Base-by-base conservation (phyloP, 495 filamentous ascomycete genomes). In the Penicillium angulare region DNA sequence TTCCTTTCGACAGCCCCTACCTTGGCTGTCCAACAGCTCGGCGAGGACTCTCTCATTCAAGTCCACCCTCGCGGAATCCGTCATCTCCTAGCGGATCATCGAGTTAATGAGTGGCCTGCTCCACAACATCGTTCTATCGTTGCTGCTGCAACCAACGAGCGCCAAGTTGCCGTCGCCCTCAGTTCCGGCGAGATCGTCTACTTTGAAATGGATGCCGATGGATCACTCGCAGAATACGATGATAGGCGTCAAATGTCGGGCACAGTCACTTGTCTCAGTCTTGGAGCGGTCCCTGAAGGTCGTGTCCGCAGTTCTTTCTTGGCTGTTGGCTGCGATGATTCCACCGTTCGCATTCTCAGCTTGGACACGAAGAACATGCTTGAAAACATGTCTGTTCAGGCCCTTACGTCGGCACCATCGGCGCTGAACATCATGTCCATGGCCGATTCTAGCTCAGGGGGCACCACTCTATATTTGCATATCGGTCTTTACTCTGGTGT, bases 131-230 rank as follows among this genome's bases (percentile, higher is more conserved):
- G 93, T 4, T 90, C 91, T 1, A 96, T 99, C 55, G 90, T 96
- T 31, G 90, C 95, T n/a, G 92, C 91, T 24, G 86, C 93, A 4
- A 90, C 93, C 7, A 99, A 99, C 58, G 85, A 92, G 52, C 82
- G 88, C 34, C 93, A 99, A 67, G 89, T 97, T 18, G 90, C 90
- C 0, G 85, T 99, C 33, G 93, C 92, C 13, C 72, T 99, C 29
- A 96, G 90, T 60, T 96, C 90, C 12, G 90, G 91, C 9, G 93
- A 99, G 64, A 93, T 99, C 47, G 89, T 93, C 16, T 97, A 97
- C 62, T 99, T 99, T 55, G 95, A 97, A 67, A 89, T 95, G 86
- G 95, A 95, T 63, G 78, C 82, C 2, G 92, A 97, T 71, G 92
- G 90, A 8, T 85, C 85, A 5, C 75, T 99, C 12, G 90, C 90